Conservation (phyloP, 2,329 filamentous ascomycete species). For the Curvularia verruculosa region DNA sequence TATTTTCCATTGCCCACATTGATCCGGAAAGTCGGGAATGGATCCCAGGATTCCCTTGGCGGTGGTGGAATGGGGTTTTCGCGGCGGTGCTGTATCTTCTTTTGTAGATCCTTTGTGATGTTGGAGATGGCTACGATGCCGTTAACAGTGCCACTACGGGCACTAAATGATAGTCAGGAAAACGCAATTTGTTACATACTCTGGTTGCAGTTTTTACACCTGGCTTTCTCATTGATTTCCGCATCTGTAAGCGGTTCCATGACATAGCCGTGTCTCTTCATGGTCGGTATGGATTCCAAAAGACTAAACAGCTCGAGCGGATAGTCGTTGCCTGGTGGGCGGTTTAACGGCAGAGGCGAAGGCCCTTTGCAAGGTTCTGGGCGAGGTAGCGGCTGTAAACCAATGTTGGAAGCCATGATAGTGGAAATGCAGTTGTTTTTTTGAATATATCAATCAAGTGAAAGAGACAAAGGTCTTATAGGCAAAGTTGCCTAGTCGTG, state of each 20-base stretch:
- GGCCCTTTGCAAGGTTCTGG: conserved; percentile 1
- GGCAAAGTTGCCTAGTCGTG: not conserved
- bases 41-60: not conserved
- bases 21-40: conserved; percentile 1
- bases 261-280: conserved; percentile 19
- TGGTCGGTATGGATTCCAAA: conserved; percentile 1
- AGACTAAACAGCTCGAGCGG: conserved; percentile 1
- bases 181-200: conserved; percentile 8
- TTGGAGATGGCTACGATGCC: not conserved
- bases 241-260: conserved; percentile 12
- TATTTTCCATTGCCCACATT: not conserved
- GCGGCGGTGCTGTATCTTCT: not conserved
- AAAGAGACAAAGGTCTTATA: not conserved
- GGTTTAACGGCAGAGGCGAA: not conserved
- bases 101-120: conserved; percentile 5
- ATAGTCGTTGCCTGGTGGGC: not conserved
- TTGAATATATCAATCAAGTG: not conserved
- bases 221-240: conserved; percentile 18
- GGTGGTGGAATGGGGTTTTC: not conserved
- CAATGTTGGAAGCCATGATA: not conserved
- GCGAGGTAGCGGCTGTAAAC: not conserved
- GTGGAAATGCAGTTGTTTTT: not conserved
- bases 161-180: not conserved
- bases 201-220: conserved; percentile 20
- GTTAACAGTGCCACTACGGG: not conserved